Evolutionary conservation across 108 stramenopile species (phyloP).

Genomic region (Cyclotella atomus): DNA sequence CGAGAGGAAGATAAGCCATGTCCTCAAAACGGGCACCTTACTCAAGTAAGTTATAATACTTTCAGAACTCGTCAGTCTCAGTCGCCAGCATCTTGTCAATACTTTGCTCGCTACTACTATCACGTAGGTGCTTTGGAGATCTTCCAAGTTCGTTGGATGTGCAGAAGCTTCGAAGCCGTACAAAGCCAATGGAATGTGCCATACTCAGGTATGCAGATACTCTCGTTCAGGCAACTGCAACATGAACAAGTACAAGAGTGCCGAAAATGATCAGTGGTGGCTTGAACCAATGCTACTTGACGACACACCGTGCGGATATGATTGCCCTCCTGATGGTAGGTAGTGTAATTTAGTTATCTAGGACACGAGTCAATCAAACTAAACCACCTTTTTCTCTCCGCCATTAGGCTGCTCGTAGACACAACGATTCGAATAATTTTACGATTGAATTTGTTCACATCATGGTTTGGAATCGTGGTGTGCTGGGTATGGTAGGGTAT

Average conservation of each 20-base stretch:
- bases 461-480: background rate
- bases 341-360: background rate
- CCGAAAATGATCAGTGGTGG: conserved; percentile 33
- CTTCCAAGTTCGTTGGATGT: conserved; percentile 40
- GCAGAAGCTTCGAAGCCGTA: conserved; percentile 38
- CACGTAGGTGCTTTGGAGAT: conserved; percentile 47
- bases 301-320: conserved; percentile 30
- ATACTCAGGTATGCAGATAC: conserved; percentile 50
- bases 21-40: conserved; percentile 44
- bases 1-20: conserved; percentile 20
- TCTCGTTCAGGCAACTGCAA: conserved; percentile 28
- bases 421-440: background rate
- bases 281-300: conserved; percentile 44
- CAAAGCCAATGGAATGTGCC: conserved; percentile 24
- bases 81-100: too few species aligned
- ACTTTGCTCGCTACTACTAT: too few species aligned
- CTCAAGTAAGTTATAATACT: too few species aligned
- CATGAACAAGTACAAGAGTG: conserved; percentile 13
- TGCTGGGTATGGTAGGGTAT: too few species aligned
- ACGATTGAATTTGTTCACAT: background rate
- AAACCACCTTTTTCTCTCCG: background rate
- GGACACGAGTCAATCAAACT: background rate
- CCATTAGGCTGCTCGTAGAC: background rate
- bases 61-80: too few species aligned
- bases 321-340: conserved; percentile 30